Base-by-base conservation (phyloP, 169 alveolate species). In the Plasmodium gaboni region DNA sequence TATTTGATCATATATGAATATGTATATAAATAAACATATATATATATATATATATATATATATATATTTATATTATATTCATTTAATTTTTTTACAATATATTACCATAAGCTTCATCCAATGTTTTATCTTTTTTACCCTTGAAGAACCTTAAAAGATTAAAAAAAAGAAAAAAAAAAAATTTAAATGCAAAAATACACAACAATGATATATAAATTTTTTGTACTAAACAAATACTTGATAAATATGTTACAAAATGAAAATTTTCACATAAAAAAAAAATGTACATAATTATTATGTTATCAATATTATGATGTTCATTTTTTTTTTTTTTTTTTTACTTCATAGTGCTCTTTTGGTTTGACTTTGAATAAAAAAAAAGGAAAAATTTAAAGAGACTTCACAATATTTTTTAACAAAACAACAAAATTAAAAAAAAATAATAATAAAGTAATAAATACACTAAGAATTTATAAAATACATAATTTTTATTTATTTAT, bases 21-120 rank as follows among this genome's bases (percentile, higher is more conserved):
- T 38, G 46, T 5, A 38, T 38, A 38, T 38, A 38, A 38, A 38
- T 38, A 38, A 38, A 38, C 46, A 38, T 32, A 32, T 32, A 32
- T 32, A 32, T 32, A 4, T 32, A 32, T 32, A 32, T 32, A 32
- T 32, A 32, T 32, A 32, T 28, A 28, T 28, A 28, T 5, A 32
- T 38, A 38, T 38, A 38, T 38, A 38, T 38, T 19, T 19, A 38
- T 38, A 38, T 38, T 38, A 38, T 38, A 6, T 38, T 38, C 9
- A 38, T 5, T 38, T 38, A 38, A 38, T 6, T 38, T 38, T 55
- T 64, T 13, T 44, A 15, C 0, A 55, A 55, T 17, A 55, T 73
- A 38, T 73, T 73, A 73, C 91, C 91, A 63, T 83, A 68, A 3
- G 91, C 85, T 42, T 83, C 91, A 48, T 83, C 91, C 64, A 83